These are phyloP conservation scores for Suhomyces prunicola DNA, from an alignment of 805 yeast species.

Conservation along the genomic window DNA sequence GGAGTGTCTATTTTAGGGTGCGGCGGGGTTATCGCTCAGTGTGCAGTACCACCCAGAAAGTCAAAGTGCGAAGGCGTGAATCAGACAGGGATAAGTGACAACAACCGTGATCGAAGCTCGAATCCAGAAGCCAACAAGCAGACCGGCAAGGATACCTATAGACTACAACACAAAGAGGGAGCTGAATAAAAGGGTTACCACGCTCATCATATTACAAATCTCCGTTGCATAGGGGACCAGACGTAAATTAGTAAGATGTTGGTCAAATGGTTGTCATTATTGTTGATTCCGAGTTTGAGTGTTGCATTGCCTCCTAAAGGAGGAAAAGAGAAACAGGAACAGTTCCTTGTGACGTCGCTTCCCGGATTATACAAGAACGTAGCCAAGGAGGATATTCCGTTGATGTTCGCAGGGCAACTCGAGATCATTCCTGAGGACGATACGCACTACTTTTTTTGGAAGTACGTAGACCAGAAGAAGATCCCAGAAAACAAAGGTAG, in stretches of 20 bases:
- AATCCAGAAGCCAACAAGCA: neutral
- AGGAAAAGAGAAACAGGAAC: conserved; percentile 9
- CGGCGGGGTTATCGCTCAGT: neutral
- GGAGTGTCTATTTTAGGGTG: neutral
- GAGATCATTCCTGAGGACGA: conserved; percentile 51
- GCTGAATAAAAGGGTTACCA: neutral
- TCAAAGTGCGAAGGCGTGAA: neutral
- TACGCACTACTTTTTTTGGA: conserved; percentile 77
- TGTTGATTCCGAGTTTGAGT: neutral
- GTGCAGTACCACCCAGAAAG: neutral
- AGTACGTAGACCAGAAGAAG: conserved; percentile 41
- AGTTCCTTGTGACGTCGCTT: conserved; percentile 28
- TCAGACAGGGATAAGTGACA: neutral
- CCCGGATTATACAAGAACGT: conserved; percentile 38
- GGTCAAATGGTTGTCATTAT: neutral
- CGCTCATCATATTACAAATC: neutral
- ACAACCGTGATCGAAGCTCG: neutral
- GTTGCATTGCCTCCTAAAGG: conserved; percentile 8
- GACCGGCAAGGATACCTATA: neutral
- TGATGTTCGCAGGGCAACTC: conserved; percentile 67
- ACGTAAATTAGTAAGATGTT: neutral
- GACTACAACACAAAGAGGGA: neutral
- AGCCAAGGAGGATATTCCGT: conserved; percentile 35
- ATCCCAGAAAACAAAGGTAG: conserved; percentile 35
- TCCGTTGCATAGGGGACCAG: neutral